Percentiles rank a stretch among this genome's conserved stretches.
Evolutionary conservation across 1,284 basidiomycete species (phyloP).

Genomic region (Ustilago tritici): DNA sequence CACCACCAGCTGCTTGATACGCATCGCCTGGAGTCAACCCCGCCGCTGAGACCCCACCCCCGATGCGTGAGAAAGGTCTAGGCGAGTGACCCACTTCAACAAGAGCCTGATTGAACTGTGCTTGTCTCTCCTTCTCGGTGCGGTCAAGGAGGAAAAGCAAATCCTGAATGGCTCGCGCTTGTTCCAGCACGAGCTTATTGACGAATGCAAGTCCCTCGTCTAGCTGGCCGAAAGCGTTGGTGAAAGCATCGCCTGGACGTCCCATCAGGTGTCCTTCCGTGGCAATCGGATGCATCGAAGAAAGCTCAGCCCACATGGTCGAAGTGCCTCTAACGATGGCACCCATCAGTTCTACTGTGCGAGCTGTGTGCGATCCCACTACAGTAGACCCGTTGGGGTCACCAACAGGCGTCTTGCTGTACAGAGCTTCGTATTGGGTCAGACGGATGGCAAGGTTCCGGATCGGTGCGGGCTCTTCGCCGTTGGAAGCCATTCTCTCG

Average conservation of each 20-base stretch:
- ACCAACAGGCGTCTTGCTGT: slow-evolving; percentile 33
- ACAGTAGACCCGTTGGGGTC: slow-evolving; percentile 13
- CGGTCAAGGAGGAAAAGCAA: slow-evolving; percentile 45
- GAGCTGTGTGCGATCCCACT: slow-evolving; percentile 31
- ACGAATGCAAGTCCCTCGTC: slow-evolving; percentile 48
- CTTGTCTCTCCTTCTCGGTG: slow-evolving; percentile 49
- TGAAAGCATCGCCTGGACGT: slow-evolving; percentile 29
- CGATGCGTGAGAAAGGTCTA: slow-evolving; percentile 39
- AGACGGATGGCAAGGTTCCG: slow-evolving; percentile 45
- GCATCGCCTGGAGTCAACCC: slow-evolving; percentile 8
- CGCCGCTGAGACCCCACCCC: slow-evolving; percentile 14
- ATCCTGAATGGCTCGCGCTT: slow-evolving; percentile 47
- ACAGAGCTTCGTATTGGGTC: slow-evolving; percentile 40
- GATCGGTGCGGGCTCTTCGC: slow-evolving; percentile 46
- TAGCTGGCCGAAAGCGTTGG: slow-evolving; percentile 46
- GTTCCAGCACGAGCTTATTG: slow-evolving; percentile 49
- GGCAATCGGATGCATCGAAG: slow-evolving; percentile 48
- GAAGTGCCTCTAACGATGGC: slow-evolving; percentile 40
- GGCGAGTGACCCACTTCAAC: slow-evolving; percentile 45
- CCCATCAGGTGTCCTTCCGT: slow-evolving; percentile 47
- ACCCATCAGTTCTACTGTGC: slow-evolving; percentile 44
- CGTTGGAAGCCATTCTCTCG: background rate
- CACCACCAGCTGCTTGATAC: background rate
- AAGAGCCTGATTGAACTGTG: slow-evolving; percentile 45
- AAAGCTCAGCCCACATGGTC: slow-evolving; percentile 46